A percentile compares a stretch with the other conserved stretches of the same genome.
phyloP scores from a whole-genome alignment of 352 stramenopile genomes.

The Phytophthora colocasiae region DNA sequence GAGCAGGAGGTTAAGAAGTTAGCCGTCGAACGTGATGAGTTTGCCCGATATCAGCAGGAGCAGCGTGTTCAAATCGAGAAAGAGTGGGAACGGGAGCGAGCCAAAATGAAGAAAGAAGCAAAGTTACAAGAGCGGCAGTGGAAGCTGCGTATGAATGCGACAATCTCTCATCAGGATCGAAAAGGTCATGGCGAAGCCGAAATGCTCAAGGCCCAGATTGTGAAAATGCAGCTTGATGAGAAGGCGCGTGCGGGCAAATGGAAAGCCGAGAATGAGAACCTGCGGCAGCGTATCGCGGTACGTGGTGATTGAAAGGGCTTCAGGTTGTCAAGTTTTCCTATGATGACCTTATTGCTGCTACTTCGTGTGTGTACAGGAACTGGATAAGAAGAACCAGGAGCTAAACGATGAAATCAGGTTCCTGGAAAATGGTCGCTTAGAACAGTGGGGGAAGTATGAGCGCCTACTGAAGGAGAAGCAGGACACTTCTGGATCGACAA shows the following conservation, averaged over 20 bases:
- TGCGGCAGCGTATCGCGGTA: slow-evolving; percentile 74
- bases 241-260: slow-evolving; percentile 58
- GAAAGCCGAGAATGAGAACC: slow-evolving; percentile 71
- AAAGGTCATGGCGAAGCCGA: slow-evolving; percentile 79
- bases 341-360: slow-evolving; percentile 8
- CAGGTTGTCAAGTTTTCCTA: background rate
- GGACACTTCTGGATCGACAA: slow-evolving; percentile 12
- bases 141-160: slow-evolving; percentile 71
- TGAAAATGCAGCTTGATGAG: slow-evolving; percentile 83
- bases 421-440: slow-evolving; percentile 73
- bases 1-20: slow-evolving; percentile 71
- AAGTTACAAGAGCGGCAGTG: slow-evolving; percentile 74
- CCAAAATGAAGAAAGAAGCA: slow-evolving; percentile 81
- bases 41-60: slow-evolving; percentile 57
- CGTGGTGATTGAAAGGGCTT: slow-evolving; percentile 4
- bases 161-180: slow-evolving; percentile 56
- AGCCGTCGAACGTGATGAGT: slow-evolving; percentile 55
- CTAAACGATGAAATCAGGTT: slow-evolving; percentile 81
- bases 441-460: slow-evolving; percentile 81
- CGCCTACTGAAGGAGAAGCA: slow-evolving; percentile 57
- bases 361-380: slow-evolving; percentile 48
- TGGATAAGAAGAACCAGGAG: slow-evolving; percentile 81
- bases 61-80: slow-evolving; percentile 65
- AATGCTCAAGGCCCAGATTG: slow-evolving; percentile 81
- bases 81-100: slow-evolving; percentile 71